phyloP scores from a whole-genome alignment of 1,139 yeast species.

The Groenewaldozyma auringiensis region DNA sequence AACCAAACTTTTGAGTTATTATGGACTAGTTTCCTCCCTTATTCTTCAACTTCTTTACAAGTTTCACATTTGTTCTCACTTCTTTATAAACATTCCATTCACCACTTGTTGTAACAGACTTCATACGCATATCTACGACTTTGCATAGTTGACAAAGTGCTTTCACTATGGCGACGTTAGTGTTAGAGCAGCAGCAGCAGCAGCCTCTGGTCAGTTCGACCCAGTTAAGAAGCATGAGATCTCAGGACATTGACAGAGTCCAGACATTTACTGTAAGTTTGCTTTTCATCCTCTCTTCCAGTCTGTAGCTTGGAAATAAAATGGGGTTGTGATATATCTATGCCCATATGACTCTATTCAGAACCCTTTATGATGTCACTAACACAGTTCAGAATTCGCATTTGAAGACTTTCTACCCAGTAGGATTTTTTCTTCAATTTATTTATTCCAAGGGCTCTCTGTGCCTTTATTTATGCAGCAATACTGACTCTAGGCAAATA shows the following conservation, averaged over 20 bases:
- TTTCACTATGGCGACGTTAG: too few relatives aligned
- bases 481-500: conserved; percentile 7
- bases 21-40: too few relatives aligned
- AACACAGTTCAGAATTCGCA: conserved; percentile 12
- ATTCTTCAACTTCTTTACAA: too few relatives aligned
- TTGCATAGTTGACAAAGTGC: too few relatives aligned
- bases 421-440: conserved; percentile 21
- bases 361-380: too few relatives aligned
- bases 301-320: conserved; percentile 6
- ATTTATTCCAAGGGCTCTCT: conserved; percentile 11
- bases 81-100: too few relatives aligned
- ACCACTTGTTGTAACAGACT: too few relatives aligned
- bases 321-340: conserved; percentile 11
- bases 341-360: too few relatives aligned
- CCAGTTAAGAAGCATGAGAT: not conserved
- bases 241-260: not conserved
- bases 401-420: conserved; percentile 14
- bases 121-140: too few relatives aligned
- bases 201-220: not conserved
- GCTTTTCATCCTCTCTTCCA: not conserved
- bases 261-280: not conserved
- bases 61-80: too few relatives aligned
- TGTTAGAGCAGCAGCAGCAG: too few relatives aligned
- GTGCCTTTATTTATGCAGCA: conserved; percentile 13
- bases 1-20: too few relatives aligned